Percentiles rank a stretch among this genome's conserved stretches.
phyloP scores from a whole-genome alignment of 495 filamentous ascomycete species.

The Friedmanniomyces simplex region DNA sequence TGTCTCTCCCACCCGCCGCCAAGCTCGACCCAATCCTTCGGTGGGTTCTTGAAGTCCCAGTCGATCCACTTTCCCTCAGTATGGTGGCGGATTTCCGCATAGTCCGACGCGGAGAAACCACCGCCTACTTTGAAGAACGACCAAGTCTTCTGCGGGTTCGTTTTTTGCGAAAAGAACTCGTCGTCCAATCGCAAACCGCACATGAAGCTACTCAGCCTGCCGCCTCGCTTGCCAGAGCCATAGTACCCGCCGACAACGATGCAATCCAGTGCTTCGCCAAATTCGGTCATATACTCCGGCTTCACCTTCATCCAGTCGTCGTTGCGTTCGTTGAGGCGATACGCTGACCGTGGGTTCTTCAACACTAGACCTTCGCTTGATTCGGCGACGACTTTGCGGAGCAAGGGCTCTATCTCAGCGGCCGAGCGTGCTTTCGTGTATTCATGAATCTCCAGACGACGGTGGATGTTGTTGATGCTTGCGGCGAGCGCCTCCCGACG shows the following conservation, averaged over 20 bases:
- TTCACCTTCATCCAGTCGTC: conserved; percentile 99
- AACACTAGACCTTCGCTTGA: conserved; percentile 85
- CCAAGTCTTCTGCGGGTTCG: conserved; percentile 63
- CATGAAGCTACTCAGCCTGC: conserved; percentile 71
- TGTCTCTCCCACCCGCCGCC: conserved; percentile 62
- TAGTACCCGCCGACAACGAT: conserved; percentile 89
- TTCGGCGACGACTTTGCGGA: conserved; percentile 77
- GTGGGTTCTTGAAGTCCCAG: conserved; percentile 74
- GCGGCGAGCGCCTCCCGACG: conserved; percentile 64
- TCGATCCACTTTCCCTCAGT: conserved; percentile 87
- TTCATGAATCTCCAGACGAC: conserved; percentile 73
- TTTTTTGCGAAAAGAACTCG: conserved; percentile 45
- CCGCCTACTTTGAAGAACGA: conserved; percentile 96
- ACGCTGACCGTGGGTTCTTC: conserved; percentile 83
- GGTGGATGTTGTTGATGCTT: conserved; percentile 52
- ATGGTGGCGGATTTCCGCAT: conserved; percentile 64
- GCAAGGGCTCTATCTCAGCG: conserved; percentile 61
- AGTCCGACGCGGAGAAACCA: conserved; percentile 78
- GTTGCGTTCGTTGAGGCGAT: conserved; percentile 81
- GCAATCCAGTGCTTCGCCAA: conserved; percentile 85
- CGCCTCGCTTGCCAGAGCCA: conserved; percentile 75
- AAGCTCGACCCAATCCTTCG: conserved; percentile 68
- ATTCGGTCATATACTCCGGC: conserved; percentile 96
- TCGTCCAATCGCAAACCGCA: conserved; percentile 75
- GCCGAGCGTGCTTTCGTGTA: conserved; percentile 56